Evolutionary conservation across 2,329 filamentous ascomycete species (phyloP).

Genomic region (Hymenoscyphus infarciens): DNA sequence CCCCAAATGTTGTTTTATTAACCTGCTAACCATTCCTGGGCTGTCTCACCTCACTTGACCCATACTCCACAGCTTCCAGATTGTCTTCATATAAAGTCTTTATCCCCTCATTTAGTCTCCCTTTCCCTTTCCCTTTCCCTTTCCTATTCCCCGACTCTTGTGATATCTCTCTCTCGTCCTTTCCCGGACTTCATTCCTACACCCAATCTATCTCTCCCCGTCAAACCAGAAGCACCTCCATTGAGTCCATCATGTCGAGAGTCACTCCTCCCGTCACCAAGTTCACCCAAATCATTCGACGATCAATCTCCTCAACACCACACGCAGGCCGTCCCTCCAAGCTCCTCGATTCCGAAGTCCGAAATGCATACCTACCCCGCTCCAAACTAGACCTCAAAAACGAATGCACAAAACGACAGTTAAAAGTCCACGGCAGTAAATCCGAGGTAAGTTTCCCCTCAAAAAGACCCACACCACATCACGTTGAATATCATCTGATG

Average conservation of each 20-base stretch:
- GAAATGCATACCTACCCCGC: conserved; percentile 23
- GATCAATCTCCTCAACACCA: conserved; percentile 28
- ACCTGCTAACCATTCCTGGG: neutral
- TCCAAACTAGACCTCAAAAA: conserved; percentile 20
- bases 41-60: no score
- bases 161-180: neutral
- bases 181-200: neutral
- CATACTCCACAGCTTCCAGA: neutral
- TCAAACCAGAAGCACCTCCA: neutral
- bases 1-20: neutral
- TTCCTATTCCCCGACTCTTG: neutral
- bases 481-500: neutral
- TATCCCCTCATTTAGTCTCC: neutral
- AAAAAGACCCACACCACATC: neutral
- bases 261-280: conserved; percentile 33
- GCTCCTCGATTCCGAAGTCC: conserved; percentile 25
- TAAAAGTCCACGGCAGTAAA: conserved; percentile 26
- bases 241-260: conserved; percentile 30
- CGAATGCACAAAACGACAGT: conserved; percentile 29
- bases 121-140: neutral
- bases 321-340: conserved; percentile 24
- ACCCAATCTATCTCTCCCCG: neutral
- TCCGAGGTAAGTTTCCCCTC: conserved; percentile 26
- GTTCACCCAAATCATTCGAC: conserved; percentile 26
- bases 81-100: neutral